Percentiles rank a stretch among this genome's conserved stretches.
Conservation (phyloP, 257 asterid genomes). For the Prunella vulgaris region DNA sequence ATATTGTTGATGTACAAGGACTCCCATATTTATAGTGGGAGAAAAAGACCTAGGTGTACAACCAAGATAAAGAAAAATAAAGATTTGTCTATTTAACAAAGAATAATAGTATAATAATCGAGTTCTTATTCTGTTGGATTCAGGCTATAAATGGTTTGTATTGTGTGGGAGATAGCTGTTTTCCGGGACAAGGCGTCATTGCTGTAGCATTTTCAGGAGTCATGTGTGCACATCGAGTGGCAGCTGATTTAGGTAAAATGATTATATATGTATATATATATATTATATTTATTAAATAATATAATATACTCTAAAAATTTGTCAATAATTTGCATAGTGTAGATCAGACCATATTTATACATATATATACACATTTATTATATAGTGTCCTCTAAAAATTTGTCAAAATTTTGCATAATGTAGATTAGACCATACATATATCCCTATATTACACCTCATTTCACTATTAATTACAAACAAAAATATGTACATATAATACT, state of each 20-base stretch:
- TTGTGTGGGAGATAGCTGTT: conserved; percentile 99
- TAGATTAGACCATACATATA: too few species aligned
- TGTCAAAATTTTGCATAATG: too few species aligned
- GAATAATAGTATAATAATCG: too few species aligned
- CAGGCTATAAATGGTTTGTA: conserved; percentile 87
- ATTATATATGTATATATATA: not conserved
- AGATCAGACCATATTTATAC: not conserved
- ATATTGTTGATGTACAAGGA: not conserved
- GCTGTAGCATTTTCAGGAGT: conserved; percentile 99
- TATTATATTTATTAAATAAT: too few species aligned
- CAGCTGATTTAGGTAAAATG: conserved; percentile 83
- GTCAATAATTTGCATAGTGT: not conserved
- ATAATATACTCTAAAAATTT: not conserved
- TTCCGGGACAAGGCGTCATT: conserved; percentile 99
- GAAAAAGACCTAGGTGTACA: not conserved
- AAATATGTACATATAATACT: too few species aligned
- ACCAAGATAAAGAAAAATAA: not conserved
- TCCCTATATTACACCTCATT: too few species aligned
- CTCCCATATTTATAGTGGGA: not conserved
- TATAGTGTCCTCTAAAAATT: too few species aligned
- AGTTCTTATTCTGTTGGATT: conserved; percentile 22
- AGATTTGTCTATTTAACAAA: not conserved
- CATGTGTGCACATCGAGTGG: conserved; percentile 97
- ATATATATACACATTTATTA: too few species aligned
- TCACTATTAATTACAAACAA: too few species aligned